Base-by-base conservation (phyloP, 2,329 filamentous ascomycete species). In the Phoma sp. region DNA sequence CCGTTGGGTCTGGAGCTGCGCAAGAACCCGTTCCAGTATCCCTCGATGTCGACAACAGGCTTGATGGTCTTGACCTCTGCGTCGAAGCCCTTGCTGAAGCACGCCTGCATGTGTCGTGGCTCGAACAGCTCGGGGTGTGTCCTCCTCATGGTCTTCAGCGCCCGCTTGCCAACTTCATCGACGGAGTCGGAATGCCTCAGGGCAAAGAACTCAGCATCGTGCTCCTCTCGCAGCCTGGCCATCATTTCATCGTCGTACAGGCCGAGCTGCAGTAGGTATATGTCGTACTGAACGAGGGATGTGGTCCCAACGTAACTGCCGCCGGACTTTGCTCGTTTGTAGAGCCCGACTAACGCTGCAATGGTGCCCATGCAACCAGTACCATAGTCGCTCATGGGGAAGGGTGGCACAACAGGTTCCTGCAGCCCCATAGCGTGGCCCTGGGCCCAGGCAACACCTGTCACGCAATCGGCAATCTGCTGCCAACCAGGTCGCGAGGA, bases 321-420 rank as follows among this genome's bases (percentile, higher is more conserved):
- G 15, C 88, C 88, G 11, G 76, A 71, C 7, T 81, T 85, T 0
- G 87, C 83, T 26, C 88, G 81, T 62, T 83, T 81, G 63, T 85
- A 86, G 7, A 91, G 78, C 1, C 87, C 88, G 0, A 81, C 80
- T 29, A 91, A 70, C 0, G 87, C 87, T 3, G 87, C 85, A 60
- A 89, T 86, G 37, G 86, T 85, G 3, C 87, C 88, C 76, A 90
- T 87, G 66, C 86, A 89, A 25, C 88, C 88, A 0, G 88, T 90
- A 32, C 87, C 87, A 63, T 91, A 91, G 74, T 84, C 74, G 73
- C 78, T 78, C 68, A 84, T 83, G 2, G 81, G 82, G 61, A 84
- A 84, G 0, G 86, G 86, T 38, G 87, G 87, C 0, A 89, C 84
- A 1, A 89, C 81, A 14, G 87, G 86, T 64, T 88, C 86, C 26